Evolutionary conservation across 306 rosid species (phyloP).

Genomic region (cucumber (Cucumis sativus)): DNA sequence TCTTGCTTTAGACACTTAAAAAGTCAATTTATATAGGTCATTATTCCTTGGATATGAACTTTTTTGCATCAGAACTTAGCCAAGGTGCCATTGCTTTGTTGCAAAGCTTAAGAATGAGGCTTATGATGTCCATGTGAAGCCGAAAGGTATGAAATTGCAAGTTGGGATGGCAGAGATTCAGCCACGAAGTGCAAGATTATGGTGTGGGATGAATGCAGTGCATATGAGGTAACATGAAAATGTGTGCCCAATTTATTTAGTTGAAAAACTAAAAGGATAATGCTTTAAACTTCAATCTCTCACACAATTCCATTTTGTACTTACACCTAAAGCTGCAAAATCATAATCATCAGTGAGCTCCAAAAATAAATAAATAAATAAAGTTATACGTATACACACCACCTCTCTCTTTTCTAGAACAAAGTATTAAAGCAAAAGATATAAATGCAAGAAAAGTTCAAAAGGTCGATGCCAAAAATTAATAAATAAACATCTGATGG

Average conservation of each 20-base stretch:
- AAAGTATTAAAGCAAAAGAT: background rate
- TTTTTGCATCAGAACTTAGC: too few relatives aligned
- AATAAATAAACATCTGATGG: too few relatives aligned
- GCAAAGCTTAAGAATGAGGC: background rate
- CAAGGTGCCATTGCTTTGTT: too few relatives aligned
- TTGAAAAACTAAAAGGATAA: background rate
- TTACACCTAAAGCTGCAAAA: background rate
- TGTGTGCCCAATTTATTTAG: slow-evolving; percentile 5
- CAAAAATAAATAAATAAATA: background rate
- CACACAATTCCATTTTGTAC: background rate
- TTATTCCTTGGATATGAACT: too few relatives aligned
- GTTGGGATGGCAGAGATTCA: slow-evolving; percentile 7
- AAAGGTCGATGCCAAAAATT: too few relatives aligned
- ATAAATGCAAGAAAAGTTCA: too few relatives aligned
- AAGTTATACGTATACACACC: background rate
- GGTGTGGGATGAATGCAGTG: background rate
- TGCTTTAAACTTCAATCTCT: background rate
- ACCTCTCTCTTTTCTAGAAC: background rate
- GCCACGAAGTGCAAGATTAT: background rate
- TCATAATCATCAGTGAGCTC: background rate
- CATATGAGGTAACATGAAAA: background rate
- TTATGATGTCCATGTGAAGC: background rate
- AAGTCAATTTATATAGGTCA: background rate
- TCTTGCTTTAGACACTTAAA: background rate
- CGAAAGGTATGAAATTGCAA: background rate